Percentiles rank a stretch among this genome's conserved stretches.
Evolutionary conservation across 306 rosid genomes (phyloP).

Genomic region (Trifolium repens): DNA sequence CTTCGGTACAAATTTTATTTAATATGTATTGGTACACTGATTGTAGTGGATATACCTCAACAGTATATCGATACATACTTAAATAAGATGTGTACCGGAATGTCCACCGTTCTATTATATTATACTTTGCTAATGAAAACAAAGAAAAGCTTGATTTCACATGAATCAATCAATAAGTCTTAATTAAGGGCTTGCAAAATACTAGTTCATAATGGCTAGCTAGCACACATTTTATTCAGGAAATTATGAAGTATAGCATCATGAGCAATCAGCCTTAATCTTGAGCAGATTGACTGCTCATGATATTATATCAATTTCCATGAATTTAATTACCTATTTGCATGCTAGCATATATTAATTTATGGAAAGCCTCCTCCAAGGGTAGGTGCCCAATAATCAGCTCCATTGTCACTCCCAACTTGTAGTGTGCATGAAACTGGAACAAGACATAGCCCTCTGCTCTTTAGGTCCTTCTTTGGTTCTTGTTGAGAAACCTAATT

Average conservation of each 20-base stretch:
- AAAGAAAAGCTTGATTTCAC: conserved; percentile 38
- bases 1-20: no score
- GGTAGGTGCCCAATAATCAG: conserved; percentile 98
- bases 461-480: conserved; percentile 76
- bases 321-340: conserved; percentile 40
- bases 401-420: conserved; percentile 97
- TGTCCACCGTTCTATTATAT: neutral
- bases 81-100: no score
- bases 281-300: conserved; percentile 98
- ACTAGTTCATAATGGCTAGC: conserved; percentile 36
- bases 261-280: conserved; percentile 99
- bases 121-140: conserved; percentile 27
- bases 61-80: no score
- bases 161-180: conserved; percentile 35
- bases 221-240: conserved; percentile 51
- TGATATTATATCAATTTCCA: conserved; percentile 89
- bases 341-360: conserved; percentile 34
- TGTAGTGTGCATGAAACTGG: conserved; percentile 95
- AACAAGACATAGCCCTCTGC: conserved; percentile 96
- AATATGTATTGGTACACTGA: no score
- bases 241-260: conserved; percentile 83
- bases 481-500: conserved; percentile 67
- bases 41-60: no score
- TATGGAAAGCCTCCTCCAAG: conserved; percentile 69
- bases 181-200: conserved; percentile 31